Percentiles rank a stretch among this genome's conserved stretches.
phyloP scores from a whole-genome alignment of 1,139 yeast genomes.

The Sugiyamaella novakii region DNA sequence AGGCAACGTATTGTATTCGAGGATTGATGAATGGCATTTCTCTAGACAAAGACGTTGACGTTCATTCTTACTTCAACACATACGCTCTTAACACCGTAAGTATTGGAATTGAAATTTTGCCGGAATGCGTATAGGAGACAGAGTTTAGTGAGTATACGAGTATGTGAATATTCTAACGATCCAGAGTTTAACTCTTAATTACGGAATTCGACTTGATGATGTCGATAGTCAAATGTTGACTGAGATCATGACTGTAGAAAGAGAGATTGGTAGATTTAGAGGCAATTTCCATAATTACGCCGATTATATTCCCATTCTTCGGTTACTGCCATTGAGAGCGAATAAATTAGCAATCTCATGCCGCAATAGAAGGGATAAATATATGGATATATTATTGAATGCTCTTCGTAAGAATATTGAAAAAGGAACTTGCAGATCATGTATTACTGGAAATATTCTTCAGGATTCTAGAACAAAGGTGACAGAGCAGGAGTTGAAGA shows the following conservation, averaged over 20 bases:
- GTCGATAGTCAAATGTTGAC: slow-evolving; percentile 49
- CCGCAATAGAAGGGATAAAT: slow-evolving; percentile 54
- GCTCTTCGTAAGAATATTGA: slow-evolving; percentile 38
- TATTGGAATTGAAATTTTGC: too few relatives aligned
- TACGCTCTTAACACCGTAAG: slow-evolving; percentile 53
- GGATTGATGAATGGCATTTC: slow-evolving; percentile 23
- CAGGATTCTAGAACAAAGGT: slow-evolving; percentile 35
- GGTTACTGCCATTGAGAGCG: slow-evolving; percentile 39
- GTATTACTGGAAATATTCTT: slow-evolving; percentile 51
- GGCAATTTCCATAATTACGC: slow-evolving; percentile 63
- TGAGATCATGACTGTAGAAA: slow-evolving; percentile 66
- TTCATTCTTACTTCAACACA: slow-evolving; percentile 51
- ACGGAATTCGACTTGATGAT: slow-evolving; percentile 56
- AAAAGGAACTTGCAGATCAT: slow-evolving; percentile 38
- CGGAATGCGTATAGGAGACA: too few relatives aligned
- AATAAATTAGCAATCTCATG: slow-evolving; percentile 43
- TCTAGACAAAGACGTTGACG: slow-evolving; percentile 37
- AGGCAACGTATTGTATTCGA: slow-evolving; percentile 40
- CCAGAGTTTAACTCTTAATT: slow-evolving; percentile 56
- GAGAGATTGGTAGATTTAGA: slow-evolving; percentile 60
- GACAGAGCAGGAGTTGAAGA: slow-evolving; percentile 52
- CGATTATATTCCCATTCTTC: slow-evolving; percentile 61
- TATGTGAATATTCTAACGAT: slow-evolving; percentile 6
- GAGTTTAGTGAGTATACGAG: too few relatives aligned
- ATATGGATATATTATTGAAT: slow-evolving; percentile 51